Base-by-base conservation (phyloP, 768 basidiomycete genomes). In the Pleurotus ostreatus region DNA sequence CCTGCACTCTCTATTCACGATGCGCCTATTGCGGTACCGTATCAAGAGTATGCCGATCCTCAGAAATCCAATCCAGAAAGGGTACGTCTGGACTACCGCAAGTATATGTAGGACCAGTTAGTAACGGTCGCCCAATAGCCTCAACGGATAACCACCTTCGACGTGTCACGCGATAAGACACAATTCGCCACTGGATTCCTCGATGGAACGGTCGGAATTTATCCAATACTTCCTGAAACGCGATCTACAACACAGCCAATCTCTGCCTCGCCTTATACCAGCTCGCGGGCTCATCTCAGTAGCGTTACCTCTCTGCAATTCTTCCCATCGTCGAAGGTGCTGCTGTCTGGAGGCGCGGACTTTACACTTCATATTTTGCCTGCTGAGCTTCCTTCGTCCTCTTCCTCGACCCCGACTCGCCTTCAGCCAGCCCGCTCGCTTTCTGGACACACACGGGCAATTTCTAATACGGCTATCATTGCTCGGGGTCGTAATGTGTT, bases 271-370 rank as follows among this genome's bases (percentile, higher is more conserved):
- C 47, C 58, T 45, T 66, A 66, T 26, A 52, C 70, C 26, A 58
- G 65, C 40, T 68, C 65, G 8, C 68, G 70, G 20, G 54, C 60
- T 40, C 82, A 86, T 61, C 68, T 80, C 16, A 83, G 80, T 68
- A 77, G 78, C 1, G 73, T 82, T n/a, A 79, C 79, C 2, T 75
- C 77, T 18, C 68, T 86, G 23, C 75, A 73, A 43, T 87, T 86
- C 74, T 87, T 89, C 69, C 87, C 87, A 1, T 88, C 85, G 0
- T 85, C 81, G 9, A 75, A 84, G 40, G 89, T 92, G 13, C 72
- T 92, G 1, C 77, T 94, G 8, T 82, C 88, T 4, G 75, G 84
- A 0, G 83, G 86, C 0, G 79, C 80, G 4, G 89, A 92, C 66
- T 86, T 90, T 61, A 73, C 81, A 0, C 68, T 92, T 2, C 72